Conservation (phyloP, 106 monocot genomes). For the Alisma plantagoaquatica region DNA sequence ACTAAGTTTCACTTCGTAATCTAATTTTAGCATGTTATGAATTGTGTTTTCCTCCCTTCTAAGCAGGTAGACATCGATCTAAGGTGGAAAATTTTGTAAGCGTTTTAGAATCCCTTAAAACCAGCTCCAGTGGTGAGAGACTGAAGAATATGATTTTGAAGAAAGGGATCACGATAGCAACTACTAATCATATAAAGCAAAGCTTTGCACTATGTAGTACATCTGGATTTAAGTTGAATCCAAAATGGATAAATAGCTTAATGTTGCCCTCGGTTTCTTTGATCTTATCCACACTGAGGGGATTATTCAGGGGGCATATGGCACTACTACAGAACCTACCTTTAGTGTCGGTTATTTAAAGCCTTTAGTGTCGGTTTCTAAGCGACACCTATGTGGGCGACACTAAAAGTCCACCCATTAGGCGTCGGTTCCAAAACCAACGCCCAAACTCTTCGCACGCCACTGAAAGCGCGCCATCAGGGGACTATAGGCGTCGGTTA, state of each 20-base stretch:
- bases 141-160: slow-evolving; percentile 88
- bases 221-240: slow-evolving; percentile 44
- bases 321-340: no score
- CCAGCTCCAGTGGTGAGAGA: slow-evolving; percentile 88
- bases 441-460: no score
- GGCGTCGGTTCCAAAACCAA: no score
- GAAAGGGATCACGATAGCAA: slow-evolving; percentile 57
- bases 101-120: slow-evolving; percentile 83
- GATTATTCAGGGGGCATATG: slow-evolving; percentile 78
- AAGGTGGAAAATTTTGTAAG: slow-evolving; percentile 91
- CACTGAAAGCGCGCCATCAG: no score
- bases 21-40: no score
- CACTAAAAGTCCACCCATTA: no score
- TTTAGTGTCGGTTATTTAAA: no score
- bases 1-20: no score
- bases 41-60: no score
- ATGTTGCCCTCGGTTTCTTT: slow-evolving; percentile 69
- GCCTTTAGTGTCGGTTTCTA: no score
- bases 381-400: no score
- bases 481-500: no score
- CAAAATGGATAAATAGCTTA: slow-evolving; percentile 64
- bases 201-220: slow-evolving; percentile 44
- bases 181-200: slow-evolving; percentile 54
- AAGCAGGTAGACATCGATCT: slow-evolving; percentile 57
- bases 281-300: slow-evolving; percentile 86